Evolutionary conservation across 75 land plant genomes (phyloP).

Genomic region (Cupressus sempervirens): DNA sequence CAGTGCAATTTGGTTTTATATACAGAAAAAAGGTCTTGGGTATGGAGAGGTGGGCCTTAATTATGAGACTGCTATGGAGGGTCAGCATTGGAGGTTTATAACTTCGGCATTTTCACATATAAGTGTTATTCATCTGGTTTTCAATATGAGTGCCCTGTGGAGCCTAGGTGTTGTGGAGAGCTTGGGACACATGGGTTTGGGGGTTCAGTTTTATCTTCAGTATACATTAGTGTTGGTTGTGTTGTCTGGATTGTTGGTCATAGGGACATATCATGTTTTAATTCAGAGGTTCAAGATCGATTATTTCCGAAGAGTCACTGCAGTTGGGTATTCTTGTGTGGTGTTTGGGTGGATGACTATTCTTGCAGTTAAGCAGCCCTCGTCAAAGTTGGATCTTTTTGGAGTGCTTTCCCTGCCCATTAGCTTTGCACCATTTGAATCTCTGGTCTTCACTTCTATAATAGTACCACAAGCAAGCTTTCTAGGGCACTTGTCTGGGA

Average conservation of each 20-base stretch:
- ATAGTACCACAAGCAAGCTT: conserved; percentile 99
- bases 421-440: conserved; percentile 98
- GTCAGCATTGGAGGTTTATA: conserved; percentile 93
- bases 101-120: conserved; percentile 95
- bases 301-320: conserved; percentile 82
- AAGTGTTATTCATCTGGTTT: conserved; percentile 91
- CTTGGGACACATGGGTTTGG: conserved; percentile 61
- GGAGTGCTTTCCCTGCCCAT: conserved; percentile 93
- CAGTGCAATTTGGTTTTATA: conserved; percentile 86
- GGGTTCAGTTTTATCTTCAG: conserved; percentile 76
- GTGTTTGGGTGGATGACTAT: conserved; percentile 99
- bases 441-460: conserved; percentile 91
- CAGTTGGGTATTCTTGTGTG: conserved; percentile 98
- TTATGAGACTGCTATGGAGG: conserved; percentile 83
- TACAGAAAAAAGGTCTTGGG: conserved; percentile 82
- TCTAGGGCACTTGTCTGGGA: conserved; percentile 90
- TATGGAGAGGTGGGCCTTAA: conserved; percentile 91
- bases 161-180: conserved; percentile 89
- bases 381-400: conserved; percentile 86
- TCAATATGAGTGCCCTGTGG: conserved; percentile 99
- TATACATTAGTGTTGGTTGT: conserved; percentile 83
- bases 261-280: conserved; percentile 79
- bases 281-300: conserved; percentile 83
- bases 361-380: conserved; percentile 89
- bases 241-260: conserved; percentile 72